Base-by-base conservation (phyloP, 768 basidiomycete genomes). In the Suillus variegatus region DNA sequence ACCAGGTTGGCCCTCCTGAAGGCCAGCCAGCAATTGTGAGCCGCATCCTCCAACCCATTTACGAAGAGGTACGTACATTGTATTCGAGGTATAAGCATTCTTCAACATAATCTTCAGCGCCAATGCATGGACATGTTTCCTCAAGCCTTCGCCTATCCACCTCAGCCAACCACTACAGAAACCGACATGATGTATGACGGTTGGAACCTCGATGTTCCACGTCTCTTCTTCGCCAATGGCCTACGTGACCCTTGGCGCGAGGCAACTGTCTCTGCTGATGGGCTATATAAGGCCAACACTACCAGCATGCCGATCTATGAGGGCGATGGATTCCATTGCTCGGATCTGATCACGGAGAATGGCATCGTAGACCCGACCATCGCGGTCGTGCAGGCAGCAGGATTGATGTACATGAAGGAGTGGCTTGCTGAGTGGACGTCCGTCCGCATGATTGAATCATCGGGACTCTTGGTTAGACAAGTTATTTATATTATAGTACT, bases 61-160 rank as follows among this genome's bases (percentile, higher is more conserved):
- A 76, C 28, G 43, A 43, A 0, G 75, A 78, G 70, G 78, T 78
- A 40, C 32, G 66, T 12, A 57, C 2, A 5, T 16, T 25, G 22
- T 7, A 38, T 57, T 8, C 2, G 14, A 22, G 1, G 16, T 3
- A 9, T 14, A 12, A 25, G 67, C 10, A n/a, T 60, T 9, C 40
- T 28, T 38, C 14, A 51, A 5, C 55, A n/a, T 6, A 3, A 36
- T 20, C 13, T 61, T 62, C 68, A 90, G 88, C 82, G 90, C 22
- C 88, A 87, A 84, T 91, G 90, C 73, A 83, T 84, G 65, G 78
- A 83, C 66, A 85, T 86, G 84, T 91, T 90, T 80, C 84, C 88
- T 0, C 79, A 80, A 6, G 84, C 82, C 12, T 91, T 88, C 79
- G 75, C 81, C 6, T 71, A 70, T 1, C 78, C 83, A 0, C 85